Evolutionary conservation across 176 grass and related monocot species (phyloP).

Genomic region (Eremochloa ophiuroides): DNA sequence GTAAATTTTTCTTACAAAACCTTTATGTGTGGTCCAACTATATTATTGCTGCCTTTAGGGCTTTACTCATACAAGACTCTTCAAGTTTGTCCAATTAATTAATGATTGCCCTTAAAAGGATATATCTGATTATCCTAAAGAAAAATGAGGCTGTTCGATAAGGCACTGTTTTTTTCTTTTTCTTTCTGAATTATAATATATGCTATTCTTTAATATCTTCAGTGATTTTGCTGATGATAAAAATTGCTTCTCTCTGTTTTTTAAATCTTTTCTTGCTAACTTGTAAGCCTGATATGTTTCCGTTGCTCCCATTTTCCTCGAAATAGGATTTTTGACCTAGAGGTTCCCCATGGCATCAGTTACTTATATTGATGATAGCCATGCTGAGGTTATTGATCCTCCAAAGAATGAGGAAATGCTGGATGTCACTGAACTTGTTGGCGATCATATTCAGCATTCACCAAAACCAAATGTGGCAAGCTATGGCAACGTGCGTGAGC

Average conservation of each 20-base stretch:
- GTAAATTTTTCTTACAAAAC: neutral
- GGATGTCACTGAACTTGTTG: constrained; percentile 63
- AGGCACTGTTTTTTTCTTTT: neutral
- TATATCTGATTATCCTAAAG: neutral
- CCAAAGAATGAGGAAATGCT: constrained; percentile 76
- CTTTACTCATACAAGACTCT: neutral
- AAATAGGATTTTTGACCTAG: constrained; percentile 17
- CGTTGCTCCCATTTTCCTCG: neutral
- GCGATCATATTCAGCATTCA: constrained; percentile 54
- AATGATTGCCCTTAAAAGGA: neutral
- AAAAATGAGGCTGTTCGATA: neutral
- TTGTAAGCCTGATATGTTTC: neutral
- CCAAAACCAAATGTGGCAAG: constrained; percentile 72
- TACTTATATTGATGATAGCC: constrained; percentile 68
- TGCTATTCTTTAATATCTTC: neutral
- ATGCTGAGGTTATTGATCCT: constrained; percentile 64
- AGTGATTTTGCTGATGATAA: neutral
- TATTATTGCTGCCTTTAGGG: neutral
- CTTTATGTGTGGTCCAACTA: neutral
- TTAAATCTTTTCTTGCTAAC: neutral
- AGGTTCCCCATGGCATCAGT: constrained; percentile 55
- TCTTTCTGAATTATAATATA: neutral
- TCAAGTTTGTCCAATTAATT: neutral
- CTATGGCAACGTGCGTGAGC: constrained; percentile 77
- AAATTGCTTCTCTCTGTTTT: neutral